Percentiles rank a stretch among this genome's conserved stretches.
These are phyloP conservation scores for Mycosphaerelloides madeirae DNA, from an alignment of 2,329 filamentous ascomycete species.

Conservation along the genomic window DNA sequence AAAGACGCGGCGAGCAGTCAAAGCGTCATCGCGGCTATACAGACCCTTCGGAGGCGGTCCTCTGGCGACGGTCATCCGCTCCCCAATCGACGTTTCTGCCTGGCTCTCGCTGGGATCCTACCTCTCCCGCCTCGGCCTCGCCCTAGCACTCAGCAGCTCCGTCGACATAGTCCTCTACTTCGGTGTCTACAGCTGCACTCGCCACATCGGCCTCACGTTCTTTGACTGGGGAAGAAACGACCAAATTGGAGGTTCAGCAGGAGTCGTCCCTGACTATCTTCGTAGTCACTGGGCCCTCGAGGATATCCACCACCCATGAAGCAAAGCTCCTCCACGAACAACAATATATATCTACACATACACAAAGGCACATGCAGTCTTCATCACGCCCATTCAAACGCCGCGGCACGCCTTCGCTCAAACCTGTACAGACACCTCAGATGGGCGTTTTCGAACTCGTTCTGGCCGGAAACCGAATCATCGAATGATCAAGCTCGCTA, in stretches of 20 bases:
- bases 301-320: too few species aligned
- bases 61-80: background rate
- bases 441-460: too few species aligned
- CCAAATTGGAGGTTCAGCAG: background rate
- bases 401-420: too few species aligned
- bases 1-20: background rate
- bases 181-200: conserved; percentile 14
- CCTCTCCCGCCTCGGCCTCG: conserved; percentile 21
- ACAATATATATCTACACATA: conserved; percentile 3
- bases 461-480: too few species aligned
- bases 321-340: too few species aligned
- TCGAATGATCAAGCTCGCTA: background rate
- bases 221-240: conserved; percentile 17
- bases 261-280: background rate
- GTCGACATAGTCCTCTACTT: conserved; percentile 20
- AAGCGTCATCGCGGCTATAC: conserved; percentile 7
- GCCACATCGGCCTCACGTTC: conserved; percentile 13
- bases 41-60: conserved; percentile 12
- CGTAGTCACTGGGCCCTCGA: too few species aligned
- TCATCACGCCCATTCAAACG: too few species aligned
- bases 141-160: conserved; percentile 15
- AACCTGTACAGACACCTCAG: too few species aligned
- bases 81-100: background rate
- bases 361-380: background rate
- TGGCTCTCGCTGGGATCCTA: conserved; percentile 5